These are phyloP conservation scores for Digitaria exilis DNA, from an alignment of 202 grass and related monocot genomes.

Conservation along the genomic window DNA sequence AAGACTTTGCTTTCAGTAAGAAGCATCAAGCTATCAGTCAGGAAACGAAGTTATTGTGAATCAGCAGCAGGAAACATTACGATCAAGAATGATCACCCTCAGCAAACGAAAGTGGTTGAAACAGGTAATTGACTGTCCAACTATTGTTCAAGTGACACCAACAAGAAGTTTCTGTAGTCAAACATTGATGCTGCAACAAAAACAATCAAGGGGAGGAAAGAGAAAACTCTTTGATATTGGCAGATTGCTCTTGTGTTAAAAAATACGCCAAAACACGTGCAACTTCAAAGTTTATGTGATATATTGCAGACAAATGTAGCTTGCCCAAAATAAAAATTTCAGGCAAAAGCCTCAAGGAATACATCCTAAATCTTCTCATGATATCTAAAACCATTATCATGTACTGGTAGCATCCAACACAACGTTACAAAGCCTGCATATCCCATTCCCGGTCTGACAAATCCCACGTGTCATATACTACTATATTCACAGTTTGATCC, in stretches of 20 bases:
- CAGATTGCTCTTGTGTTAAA: background rate
- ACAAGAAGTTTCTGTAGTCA: background rate
- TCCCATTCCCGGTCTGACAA: conserved; percentile 1
- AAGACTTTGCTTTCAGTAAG: too few relatives aligned
- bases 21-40: too few relatives aligned
- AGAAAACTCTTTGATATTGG: background rate
- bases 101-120: too few relatives aligned
- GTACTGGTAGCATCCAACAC: conserved; percentile 6
- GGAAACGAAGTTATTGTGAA: too few relatives aligned
- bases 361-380: background rate
- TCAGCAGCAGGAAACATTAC: too few relatives aligned
- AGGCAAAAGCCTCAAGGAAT: background rate
- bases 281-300: too few relatives aligned
- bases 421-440: background rate
- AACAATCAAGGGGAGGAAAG: background rate
- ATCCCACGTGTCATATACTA: background rate
- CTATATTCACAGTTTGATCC: background rate
- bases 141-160: background rate
- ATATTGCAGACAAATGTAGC: background rate
- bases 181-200: background rate
- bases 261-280: background rate
- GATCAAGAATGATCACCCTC: too few relatives aligned
- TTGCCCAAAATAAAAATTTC: background rate
- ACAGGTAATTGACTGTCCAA: background rate
- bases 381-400: background rate